Conservation (phyloP, 352 stramenopile species). For the Thalassiosira livingstoniorum region DNA sequence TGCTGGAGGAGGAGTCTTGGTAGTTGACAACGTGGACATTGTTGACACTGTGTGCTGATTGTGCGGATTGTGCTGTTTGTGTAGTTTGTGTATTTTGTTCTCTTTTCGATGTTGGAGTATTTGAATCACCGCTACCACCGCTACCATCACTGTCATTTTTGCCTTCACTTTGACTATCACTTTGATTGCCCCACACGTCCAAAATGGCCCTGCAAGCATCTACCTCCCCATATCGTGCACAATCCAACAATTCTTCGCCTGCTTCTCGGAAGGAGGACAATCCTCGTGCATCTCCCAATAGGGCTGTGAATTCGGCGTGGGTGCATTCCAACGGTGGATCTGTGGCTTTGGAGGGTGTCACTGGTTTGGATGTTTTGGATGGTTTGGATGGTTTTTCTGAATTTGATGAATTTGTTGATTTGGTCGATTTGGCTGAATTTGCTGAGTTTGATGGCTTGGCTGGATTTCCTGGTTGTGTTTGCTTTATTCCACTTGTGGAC, state of each 20-base stretch:
- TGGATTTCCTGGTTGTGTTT: conserved; percentile 4
- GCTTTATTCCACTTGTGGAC: not conserved
- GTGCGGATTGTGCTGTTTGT: not conserved
- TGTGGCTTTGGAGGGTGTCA: conserved; percentile 6
- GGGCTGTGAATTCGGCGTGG: conserved; percentile 61
- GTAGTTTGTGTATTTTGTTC: conserved; percentile 20
- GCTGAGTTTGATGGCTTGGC: not conserved
- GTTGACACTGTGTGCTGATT: not conserved
- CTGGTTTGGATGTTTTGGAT: conserved; percentile 12
- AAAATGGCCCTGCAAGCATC: conserved; percentile 79
- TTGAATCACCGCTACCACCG: too few relatives aligned
- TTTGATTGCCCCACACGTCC: conserved; percentile 34
- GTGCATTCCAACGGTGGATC: conserved; percentile 59
- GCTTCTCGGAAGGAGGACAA: conserved; percentile 63
- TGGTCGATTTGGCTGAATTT: conserved; percentile 1
- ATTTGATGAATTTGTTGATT: not conserved
- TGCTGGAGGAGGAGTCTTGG: conserved; percentile 55
- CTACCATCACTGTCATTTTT: too few relatives aligned
- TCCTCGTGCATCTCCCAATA: conserved; percentile 54
- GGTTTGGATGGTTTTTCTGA: not conserved
- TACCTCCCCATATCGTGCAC: conserved; percentile 83
- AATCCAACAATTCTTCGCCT: conserved; percentile 79
- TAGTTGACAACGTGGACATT: conserved; percentile 39
- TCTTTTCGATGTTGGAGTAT: not conserved
- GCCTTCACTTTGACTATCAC: too few relatives aligned